These are phyloP conservation scores for Colletotrichum sp. DNA, from an alignment of 2,329 filamentous ascomycete species.

Conservation along the genomic window DNA sequence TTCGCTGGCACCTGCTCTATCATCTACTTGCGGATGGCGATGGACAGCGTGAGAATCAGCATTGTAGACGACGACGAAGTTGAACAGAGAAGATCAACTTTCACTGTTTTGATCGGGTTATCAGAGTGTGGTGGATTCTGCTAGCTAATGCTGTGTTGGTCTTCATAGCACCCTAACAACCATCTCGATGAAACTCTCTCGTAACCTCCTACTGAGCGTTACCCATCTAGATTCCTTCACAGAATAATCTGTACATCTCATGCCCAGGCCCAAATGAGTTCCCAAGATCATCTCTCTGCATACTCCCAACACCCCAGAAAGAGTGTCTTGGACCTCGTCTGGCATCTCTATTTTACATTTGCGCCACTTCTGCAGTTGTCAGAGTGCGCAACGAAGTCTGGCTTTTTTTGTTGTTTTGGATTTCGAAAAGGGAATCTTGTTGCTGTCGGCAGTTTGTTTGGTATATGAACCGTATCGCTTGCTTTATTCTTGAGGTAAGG, in stretches of 20 bases:
- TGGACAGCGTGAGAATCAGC: not conserved
- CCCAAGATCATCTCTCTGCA: not conserved
- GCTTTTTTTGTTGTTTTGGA: not conserved
- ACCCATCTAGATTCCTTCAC: not conserved
- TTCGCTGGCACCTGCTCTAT: not conserved
- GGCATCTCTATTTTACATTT: not conserved
- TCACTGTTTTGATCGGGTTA: not conserved
- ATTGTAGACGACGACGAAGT: not conserved
- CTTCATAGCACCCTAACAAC: not conserved
- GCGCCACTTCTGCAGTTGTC: not conserved
- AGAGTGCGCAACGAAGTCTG: not conserved
- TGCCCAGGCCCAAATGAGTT: not conserved
- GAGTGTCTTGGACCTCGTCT: not conserved
- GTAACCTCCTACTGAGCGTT: not conserved
- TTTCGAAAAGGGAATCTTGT: not conserved
- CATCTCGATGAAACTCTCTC: not conserved
- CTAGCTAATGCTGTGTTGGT: not conserved
- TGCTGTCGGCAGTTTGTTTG: not conserved
- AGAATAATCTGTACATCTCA: not conserved
- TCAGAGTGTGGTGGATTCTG: not conserved
- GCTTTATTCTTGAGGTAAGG: not conserved
- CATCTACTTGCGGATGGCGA: not conserved
- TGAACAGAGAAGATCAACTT: not conserved
- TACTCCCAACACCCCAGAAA: not conserved
- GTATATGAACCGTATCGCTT: not conserved